Percentiles rank a stretch among this genome's conserved stretches.
These are phyloP conservation scores for Penicillium odoratum DNA, from an alignment of 495 filamentous ascomycete genomes.

Conservation along the genomic window DNA sequence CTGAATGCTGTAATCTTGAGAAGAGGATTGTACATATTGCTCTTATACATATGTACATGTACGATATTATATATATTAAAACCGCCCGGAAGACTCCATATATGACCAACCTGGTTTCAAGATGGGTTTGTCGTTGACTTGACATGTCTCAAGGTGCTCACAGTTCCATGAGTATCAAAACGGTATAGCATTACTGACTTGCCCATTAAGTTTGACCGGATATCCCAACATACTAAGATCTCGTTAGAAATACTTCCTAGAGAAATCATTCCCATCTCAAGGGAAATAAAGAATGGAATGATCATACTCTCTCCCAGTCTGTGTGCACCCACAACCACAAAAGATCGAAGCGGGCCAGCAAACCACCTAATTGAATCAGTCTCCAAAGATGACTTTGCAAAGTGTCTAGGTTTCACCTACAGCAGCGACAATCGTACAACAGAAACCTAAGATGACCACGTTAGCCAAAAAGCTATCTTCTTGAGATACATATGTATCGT, in stretches of 20 bases:
- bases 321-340: constrained; percentile 58
- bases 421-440: constrained; percentile 48
- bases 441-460: constrained; percentile 36
- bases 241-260: constrained; percentile 10
- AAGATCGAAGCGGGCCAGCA: constrained; percentile 61
- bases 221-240: constrained; percentile 52
- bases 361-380: constrained; percentile 39
- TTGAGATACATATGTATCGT: no score
- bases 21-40: background rate
- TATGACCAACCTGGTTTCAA: no score
- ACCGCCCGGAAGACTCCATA: no score
- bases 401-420: constrained; percentile 35
- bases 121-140: no score
- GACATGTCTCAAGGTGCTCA: no score
- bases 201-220: constrained; percentile 55
- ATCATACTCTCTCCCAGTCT: constrained; percentile 57
- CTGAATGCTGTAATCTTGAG: background rate
- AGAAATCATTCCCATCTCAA: background rate
- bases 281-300: constrained; percentile 1
- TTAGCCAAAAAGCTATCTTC: background rate
- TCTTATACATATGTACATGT: background rate
- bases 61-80: background rate
- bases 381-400: background rate
- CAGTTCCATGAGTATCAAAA: constrained; percentile 33
- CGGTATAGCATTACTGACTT: constrained; percentile 55